Percentiles rank a stretch among this genome's conserved stretches.
Evolutionary conservation across 2,329 filamentous ascomycete species (phyloP).

Genomic region (Colletotrichum camelliae): DNA sequence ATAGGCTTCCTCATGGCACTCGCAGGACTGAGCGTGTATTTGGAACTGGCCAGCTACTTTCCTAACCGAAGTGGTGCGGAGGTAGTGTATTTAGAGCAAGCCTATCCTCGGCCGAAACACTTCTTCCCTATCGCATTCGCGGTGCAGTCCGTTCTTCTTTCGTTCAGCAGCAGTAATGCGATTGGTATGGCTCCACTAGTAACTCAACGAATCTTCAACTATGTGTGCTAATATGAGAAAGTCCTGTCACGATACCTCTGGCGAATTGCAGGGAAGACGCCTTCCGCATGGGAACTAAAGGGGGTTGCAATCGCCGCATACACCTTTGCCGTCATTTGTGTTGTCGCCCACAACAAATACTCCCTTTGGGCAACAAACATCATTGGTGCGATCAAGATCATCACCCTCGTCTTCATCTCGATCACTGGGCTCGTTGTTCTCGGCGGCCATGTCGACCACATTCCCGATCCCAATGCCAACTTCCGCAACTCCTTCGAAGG

Average conservation of each 20-base stretch:
- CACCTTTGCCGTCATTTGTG: conserved; percentile 59
- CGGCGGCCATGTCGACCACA: conserved; percentile 34
- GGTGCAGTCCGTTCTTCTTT: conserved; percentile 66
- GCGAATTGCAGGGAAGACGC: conserved; percentile 53
- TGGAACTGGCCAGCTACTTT: conserved; percentile 70
- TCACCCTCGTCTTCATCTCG: conserved; percentile 66
- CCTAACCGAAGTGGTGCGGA: conserved; percentile 70
- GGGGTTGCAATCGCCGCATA: conserved; percentile 70
- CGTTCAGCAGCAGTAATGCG: conserved; percentile 70
- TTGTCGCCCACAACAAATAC: conserved; percentile 60
- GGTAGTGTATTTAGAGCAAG: conserved; percentile 73
- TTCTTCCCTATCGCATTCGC: conserved; percentile 70
- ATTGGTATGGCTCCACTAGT: conserved; percentile 43
- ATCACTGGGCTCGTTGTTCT: conserved; percentile 68
- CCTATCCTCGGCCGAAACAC: conserved; percentile 67
- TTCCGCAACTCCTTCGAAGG: conserved; percentile 40
- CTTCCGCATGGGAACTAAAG: conserved; percentile 67
- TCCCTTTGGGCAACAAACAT: conserved; percentile 61
- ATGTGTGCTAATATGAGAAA: conserved; percentile 19
- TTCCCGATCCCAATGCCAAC: conserved; percentile 38
- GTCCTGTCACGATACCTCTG: conserved; percentile 70
- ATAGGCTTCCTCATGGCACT: conserved; percentile 65
- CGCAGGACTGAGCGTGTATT: conserved; percentile 62
- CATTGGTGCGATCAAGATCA: conserved; percentile 64
- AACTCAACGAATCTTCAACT: neutral